A percentile compares a stretch with the other conserved stretches of the same genome.
These are phyloP conservation scores for Vitis hybrid DNA, from an alignment of 177 flowering plant species.

Conservation along the genomic window DNA sequence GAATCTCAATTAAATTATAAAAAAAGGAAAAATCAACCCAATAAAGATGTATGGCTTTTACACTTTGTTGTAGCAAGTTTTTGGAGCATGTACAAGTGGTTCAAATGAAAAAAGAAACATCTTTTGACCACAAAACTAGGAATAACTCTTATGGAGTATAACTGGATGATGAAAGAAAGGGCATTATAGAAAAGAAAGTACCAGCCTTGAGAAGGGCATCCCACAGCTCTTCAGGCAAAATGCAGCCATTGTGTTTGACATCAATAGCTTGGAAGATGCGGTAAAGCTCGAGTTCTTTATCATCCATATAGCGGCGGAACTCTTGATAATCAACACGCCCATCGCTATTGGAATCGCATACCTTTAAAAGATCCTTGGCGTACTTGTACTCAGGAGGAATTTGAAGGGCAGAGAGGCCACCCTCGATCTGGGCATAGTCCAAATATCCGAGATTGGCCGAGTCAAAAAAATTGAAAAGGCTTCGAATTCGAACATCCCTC, in stretches of 20 bases:
- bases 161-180: neutral
- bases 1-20: too few species aligned
- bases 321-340: constrained; percentile 92
- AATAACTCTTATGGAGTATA: neutral
- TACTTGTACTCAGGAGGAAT: constrained; percentile 90
- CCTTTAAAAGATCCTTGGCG: constrained; percentile 80
- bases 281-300: constrained; percentile 91
- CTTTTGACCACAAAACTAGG: too few species aligned
- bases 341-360: constrained; percentile 81
- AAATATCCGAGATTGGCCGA: constrained; percentile 58
- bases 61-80: too few species aligned
- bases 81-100: too few species aligned
- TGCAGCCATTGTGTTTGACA: constrained; percentile 96
- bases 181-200: constrained; percentile 24
- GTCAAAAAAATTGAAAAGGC: constrained; percentile 82
- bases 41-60: too few species aligned
- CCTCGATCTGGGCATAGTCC: constrained; percentile 76
- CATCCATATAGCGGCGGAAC: constrained; percentile 92
- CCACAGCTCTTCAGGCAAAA: constrained; percentile 95
- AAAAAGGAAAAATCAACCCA: too few species aligned
- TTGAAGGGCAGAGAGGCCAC: constrained; percentile 76
- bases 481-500: constrained; percentile 73
- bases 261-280: constrained; percentile 91
- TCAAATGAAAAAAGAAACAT: too few species aligned
- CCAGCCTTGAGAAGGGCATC: constrained; percentile 95